Percentiles rank a stretch among this genome's conserved stretches.
phyloP scores from a whole-genome alignment of 2,329 filamentous ascomycete species.

The Colletotrichum cereale region DNA sequence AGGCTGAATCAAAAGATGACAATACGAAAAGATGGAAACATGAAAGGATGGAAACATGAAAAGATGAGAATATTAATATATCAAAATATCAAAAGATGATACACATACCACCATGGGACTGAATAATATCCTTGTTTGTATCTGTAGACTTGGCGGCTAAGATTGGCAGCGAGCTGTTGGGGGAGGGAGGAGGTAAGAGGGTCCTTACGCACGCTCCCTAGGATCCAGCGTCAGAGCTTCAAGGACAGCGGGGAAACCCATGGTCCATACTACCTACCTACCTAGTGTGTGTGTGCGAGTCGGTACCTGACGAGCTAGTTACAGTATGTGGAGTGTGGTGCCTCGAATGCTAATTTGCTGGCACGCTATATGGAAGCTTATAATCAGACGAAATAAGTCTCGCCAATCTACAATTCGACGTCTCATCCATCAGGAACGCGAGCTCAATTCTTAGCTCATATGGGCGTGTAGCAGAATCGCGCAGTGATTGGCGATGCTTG shows the following conservation, averaged over 20 bases:
- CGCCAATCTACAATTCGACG: slow-evolving; percentile 17
- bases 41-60: not conserved
- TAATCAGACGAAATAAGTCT: slow-evolving; percentile 27
- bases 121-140: not conserved
- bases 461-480: not conserved
- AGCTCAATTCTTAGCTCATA: not conserved
- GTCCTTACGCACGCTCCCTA: not conserved
- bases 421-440: not conserved
- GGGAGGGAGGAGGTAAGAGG: slow-evolving; percentile 1
- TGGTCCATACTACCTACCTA: no score
- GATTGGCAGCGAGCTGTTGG: slow-evolving; percentile 14
- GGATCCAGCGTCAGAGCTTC: slow-evolving; percentile 31
- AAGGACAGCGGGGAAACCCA: slow-evolving; percentile 16
- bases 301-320: not conserved
- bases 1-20: not conserved
- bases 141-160: slow-evolving; percentile 7
- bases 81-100: no score
- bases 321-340: not conserved
- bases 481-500: not conserved
- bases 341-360: not conserved
- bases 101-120: not conserved
- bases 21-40: not conserved
- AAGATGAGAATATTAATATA: not conserved
- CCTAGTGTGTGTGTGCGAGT: not conserved
- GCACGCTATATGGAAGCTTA: not conserved